phyloP scores from a whole-genome alignment of 2,329 filamentous ascomycete species.

The Hyphodiscus sp. region DNA sequence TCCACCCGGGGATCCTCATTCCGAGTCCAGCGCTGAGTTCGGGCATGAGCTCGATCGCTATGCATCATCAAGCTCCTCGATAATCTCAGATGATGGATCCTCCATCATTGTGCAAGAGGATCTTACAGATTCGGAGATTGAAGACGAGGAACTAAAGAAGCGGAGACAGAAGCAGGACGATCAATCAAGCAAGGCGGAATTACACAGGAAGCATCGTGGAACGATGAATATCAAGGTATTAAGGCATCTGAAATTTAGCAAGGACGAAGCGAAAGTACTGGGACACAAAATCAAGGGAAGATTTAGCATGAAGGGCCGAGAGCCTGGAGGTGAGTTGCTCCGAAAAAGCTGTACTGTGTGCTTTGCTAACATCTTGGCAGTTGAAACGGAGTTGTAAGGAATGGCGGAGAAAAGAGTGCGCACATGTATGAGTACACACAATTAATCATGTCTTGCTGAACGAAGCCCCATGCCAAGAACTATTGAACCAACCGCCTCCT shows the following conservation, averaged over 20 bases:
- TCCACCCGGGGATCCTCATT: constrained; percentile 1
- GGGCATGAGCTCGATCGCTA: constrained; percentile 9
- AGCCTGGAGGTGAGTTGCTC: constrained; percentile 9
- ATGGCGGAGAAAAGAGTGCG: too few relatives aligned
- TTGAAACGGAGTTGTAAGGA: too few relatives aligned
- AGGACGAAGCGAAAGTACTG: constrained; percentile 16
- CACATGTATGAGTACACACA: too few relatives aligned
- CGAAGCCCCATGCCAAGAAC: too few relatives aligned
- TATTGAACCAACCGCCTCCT: too few relatives aligned
- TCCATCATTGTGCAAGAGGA: constrained; percentile 12
- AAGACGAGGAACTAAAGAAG: constrained; percentile 18
- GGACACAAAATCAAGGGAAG: constrained; percentile 16
- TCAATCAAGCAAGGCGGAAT: constrained; percentile 8
- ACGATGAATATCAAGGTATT: constrained; percentile 17
- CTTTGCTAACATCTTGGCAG: too few relatives aligned
- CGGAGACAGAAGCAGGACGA: constrained; percentile 16
- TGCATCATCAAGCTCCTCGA: constrained; percentile 4
- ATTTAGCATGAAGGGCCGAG: constrained; percentile 16
- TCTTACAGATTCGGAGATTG: constrained; percentile 17
- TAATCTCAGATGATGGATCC: constrained; percentile 8
- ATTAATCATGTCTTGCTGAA: too few relatives aligned
- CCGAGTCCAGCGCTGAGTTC: constrained; percentile 9
- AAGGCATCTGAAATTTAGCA: constrained; percentile 16
- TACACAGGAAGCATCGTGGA: constrained; percentile 13
- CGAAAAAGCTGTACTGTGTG: too few relatives aligned